Percentiles rank a stretch among this genome's conserved stretches.
phyloP scores from a whole-genome alignment of 2,329 filamentous ascomycete genomes.

The Cercospora brassicicola region DNA sequence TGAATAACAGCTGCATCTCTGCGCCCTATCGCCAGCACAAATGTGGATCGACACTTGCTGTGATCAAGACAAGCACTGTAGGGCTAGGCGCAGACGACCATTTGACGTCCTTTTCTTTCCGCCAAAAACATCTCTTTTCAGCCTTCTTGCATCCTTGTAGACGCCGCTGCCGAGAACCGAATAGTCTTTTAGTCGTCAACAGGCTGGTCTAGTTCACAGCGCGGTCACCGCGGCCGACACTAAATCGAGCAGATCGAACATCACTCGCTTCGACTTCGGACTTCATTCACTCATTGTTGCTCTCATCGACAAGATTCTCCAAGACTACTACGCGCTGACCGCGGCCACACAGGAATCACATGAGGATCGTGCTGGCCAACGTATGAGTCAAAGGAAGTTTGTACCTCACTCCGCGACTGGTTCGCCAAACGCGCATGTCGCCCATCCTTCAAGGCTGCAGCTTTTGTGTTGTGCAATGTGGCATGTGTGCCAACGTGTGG shows the following conservation, averaged over 20 bases:
- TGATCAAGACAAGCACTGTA: not conserved
- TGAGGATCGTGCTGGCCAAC: not conserved
- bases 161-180: not conserved
- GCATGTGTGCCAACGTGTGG: not conserved
- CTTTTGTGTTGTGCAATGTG: not conserved
- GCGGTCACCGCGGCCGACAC: not conserved
- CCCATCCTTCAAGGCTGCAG: not conserved
- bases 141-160: not conserved
- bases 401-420: not conserved
- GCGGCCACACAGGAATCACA: not conserved
- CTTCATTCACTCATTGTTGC: not conserved
- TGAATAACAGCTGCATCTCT: not conserved
- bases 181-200: not conserved
- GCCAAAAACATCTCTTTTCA: not conserved
- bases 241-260: slow-evolving; percentile 1
- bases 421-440: not conserved
- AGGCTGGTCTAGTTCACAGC: not conserved
- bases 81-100: not conserved
- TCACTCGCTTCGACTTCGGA: not conserved
- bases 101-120: not conserved
- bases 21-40: not conserved
- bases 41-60: not conserved
- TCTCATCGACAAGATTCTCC: not conserved
- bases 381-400: not conserved
- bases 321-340: not conserved